Evolutionary conservation across 495 filamentous ascomycete species (phyloP), one percentile per base, ranked within the genome.

Genomic region (Penicillium macrosclerotiorum): DNA sequence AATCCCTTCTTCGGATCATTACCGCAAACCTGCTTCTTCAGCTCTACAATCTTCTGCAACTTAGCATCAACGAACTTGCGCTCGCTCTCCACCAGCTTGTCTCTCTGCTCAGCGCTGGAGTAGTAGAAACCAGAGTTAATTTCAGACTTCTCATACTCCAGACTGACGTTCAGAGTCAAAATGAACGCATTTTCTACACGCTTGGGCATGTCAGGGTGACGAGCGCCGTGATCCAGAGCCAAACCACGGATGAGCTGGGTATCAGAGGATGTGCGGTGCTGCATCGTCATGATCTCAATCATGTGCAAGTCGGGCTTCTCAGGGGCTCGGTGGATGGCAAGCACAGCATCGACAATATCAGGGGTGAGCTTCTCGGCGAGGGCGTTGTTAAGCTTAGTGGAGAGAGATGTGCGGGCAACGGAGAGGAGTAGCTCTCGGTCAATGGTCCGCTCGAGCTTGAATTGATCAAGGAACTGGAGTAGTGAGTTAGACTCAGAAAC

Each of bases 241-340:
- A 99, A 78, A 42, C 93, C 93, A 49, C 85, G 82, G 60, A 99
- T 95, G 31, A 99, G 82, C 59, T 95, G 90, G 19, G 93, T 99
- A 65, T 99, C 93, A 8, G 93, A 87, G 35, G 93, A 92, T 27
- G 86, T 88, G 45, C 92, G 89, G 73, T 99, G 93, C 66, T 97
- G 93, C 93, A 99, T 99, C 63, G 94, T 96, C 94, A 97, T 97
- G 54, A 99, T 96, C 69, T 99, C 93, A 51, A 99, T 78, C 93
- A 99, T 99, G 71, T 97, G 92, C 50, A 99, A 69, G 66, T 99
- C 93, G 34, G 93, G 93, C 72, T 96, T 97, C 52, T 82, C 84
- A 22, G 89, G 88, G 20, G 90, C 68, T 60, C 86, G 77, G 72
- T 95, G 91, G 64, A 99, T 99, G 36, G 94, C 78, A 42, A 97